phyloP scores from a whole-genome alignment of 2,329 filamentous ascomycete genomes.

The Alternaria viburni region DNA sequence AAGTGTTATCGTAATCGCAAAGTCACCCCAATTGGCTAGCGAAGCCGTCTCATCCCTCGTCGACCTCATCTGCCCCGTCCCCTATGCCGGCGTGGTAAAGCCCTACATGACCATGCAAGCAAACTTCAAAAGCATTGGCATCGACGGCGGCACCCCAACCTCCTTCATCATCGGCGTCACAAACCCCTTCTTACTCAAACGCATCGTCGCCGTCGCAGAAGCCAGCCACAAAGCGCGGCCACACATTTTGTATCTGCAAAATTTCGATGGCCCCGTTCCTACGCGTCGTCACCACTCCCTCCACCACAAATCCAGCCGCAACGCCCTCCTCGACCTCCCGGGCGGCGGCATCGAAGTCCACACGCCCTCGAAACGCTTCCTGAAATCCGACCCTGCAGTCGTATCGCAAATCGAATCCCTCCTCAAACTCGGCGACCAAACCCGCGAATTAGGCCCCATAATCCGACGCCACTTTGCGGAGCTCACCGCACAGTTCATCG shows the following conservation, averaged over 20 bases:
- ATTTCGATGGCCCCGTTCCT: constrained; percentile 44
- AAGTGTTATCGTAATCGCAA: constrained; percentile 49
- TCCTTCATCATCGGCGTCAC: constrained; percentile 51
- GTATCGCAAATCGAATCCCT: constrained; percentile 43
- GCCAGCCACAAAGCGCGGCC: constrained; percentile 41
- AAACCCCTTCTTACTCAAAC: constrained; percentile 51
- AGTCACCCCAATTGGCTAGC: constrained; percentile 50
- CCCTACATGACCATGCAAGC: constrained; percentile 54
- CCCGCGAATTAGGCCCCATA: constrained; percentile 43
- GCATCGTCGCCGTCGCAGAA: constrained; percentile 45
- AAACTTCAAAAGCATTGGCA: constrained; percentile 48
- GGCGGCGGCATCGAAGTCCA: constrained; percentile 49
- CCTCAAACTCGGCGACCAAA: constrained; percentile 40
- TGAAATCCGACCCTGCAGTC: constrained; percentile 46
- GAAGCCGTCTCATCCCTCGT: constrained; percentile 49
- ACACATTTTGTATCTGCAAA: constrained; percentile 49
- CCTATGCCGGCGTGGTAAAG: constrained; percentile 49
- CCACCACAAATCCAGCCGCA: constrained; percentile 44
- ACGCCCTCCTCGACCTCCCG: constrained; percentile 48
- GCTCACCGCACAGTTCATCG: constrained; percentile 49
- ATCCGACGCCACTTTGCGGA: constrained; percentile 52
- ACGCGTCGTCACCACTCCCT: constrained; percentile 46
- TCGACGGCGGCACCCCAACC: constrained; percentile 48
- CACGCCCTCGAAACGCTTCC: constrained; percentile 44
- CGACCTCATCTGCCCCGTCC: constrained; percentile 50